Base-by-base conservation (phyloP, 2,329 filamentous ascomycete genomes). In the Beauveria rudraprayagi region DNA sequence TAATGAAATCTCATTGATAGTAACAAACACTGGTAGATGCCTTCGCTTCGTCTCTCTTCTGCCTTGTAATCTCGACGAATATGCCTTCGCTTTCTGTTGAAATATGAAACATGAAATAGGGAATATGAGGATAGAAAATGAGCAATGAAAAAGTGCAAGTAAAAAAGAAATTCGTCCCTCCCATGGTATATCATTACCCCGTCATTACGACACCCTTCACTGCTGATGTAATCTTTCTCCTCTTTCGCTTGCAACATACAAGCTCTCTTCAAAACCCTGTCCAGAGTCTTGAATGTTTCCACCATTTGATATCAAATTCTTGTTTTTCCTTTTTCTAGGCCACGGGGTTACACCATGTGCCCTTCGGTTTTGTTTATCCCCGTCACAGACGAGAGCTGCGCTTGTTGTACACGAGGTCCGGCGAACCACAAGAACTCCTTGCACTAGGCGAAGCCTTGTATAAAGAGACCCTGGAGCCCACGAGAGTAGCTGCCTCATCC, bases 111-210 rank as follows among this genome's bases (percentile, higher is more conserved):
- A 22, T 28, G 28, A 41, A 43, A 22, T 17, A 54, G 26, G 9
- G 22, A 51, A 52, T 17, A 16, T 54, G 44, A 48, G 40, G 28
- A 34, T 55, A n/a, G 19, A 44, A 46, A 24, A 44, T 37, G 50
- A 51, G 14, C 9, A 19, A 46, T 57, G 40, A 17, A 50, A 44
- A 51, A 52, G 40, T 34, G 26, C 14, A 43, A 41, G 24, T 44
- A 50, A 37, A 24, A 17, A 11, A 34, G 9, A 48, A 48, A 10
- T 48, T 30, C 43, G 44, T 28, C 40, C 50, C 50, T 47, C 48
- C 61, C 61, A 62, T 62, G 61, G 61, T 62, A 62, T 62, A 59
- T 62, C 41, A 59, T 62, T 62, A 57, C 54, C 37, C 55, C 56
- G 55, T 59, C 61, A 62, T 62, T 62, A 62, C 48, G 17, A 51